Conservation (phyloP, 768 basidiomycete species). For the Boletus huronensis region DNA sequence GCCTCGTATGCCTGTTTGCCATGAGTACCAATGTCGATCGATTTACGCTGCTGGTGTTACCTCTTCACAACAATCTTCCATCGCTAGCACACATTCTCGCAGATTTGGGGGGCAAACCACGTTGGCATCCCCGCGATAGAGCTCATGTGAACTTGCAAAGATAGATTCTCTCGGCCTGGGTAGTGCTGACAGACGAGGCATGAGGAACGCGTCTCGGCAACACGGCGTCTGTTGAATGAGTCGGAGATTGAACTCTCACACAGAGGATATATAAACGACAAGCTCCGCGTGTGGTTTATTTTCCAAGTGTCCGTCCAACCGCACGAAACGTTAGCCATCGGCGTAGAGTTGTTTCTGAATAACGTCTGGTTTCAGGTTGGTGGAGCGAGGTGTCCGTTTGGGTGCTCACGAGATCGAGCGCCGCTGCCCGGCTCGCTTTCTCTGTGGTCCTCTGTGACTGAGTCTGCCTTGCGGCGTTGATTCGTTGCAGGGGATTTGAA, state of each 20-base stretch:
- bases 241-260: slow-evolving; percentile 25
- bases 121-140: slow-evolving; percentile 61
- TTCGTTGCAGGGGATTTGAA: slow-evolving; percentile 38
- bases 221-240: slow-evolving; percentile 9
- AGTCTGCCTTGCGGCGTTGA: slow-evolving; percentile 56
- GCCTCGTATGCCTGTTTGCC: slow-evolving; percentile 57
- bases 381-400: slow-evolving; percentile 65
- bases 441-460: slow-evolving; percentile 33
- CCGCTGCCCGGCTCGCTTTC: slow-evolving; percentile 36
- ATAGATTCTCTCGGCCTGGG: slow-evolving; percentile 59
- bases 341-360: slow-evolving; percentile 47
- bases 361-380: slow-evolving; percentile 68
- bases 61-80: slow-evolving; percentile 83
- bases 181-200: slow-evolving; percentile 49
- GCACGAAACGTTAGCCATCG: slow-evolving; percentile 56
- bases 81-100: slow-evolving; percentile 69
- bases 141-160: slow-evolving; percentile 62
- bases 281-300: slow-evolving; percentile 21
- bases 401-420: slow-evolving; percentile 51
- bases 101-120: slow-evolving; percentile 69
- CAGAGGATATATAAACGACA: slow-evolving; percentile 28
- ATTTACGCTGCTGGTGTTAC: slow-evolving; percentile 30
- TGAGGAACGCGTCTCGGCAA: slow-evolving; percentile 11
- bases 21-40: slow-evolving; percentile 1
- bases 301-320: slow-evolving; percentile 66